Base-by-base conservation (phyloP, 1,284 basidiomycete genomes). In the Puccinia coronata region DNA sequence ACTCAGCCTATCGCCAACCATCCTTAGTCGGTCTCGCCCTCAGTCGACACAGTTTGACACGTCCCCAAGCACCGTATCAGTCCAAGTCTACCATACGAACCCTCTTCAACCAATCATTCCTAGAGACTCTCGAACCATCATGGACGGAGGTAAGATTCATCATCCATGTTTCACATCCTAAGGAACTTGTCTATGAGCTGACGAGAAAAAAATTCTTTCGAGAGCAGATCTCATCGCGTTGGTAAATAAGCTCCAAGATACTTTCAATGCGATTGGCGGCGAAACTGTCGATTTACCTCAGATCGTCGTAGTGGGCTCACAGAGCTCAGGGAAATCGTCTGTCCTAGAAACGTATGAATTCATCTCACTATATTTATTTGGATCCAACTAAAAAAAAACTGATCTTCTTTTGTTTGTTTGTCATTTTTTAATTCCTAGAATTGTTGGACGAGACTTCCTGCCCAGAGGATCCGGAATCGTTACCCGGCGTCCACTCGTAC, bases 401-500 rank as follows among this genome's bases (percentile, higher is more conserved):
- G 71, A 73, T 36, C 23, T 63, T 39, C 28, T 34, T 31, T 20
- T n/a, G 23, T 23, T 31, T 12, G n/a, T 25, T 51, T 49, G 14
- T 28, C 57, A 23, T 23, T 51, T 49, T n/a, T 28, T 36, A 36
- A 51, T 9, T 11, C n/a, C n/a, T 36, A 72, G 79, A 11, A 74
- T 74, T 36, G 77, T 78, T 47, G 84, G 84, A 47, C 83, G 84
- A 83, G 96, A 98, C 88, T 99, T 99, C 86, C 91, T 99, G 70
- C 96, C 96, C 28, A 92, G 96, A 80, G 87, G 87, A 23, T 84
- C 91, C 85, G 96, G 96, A 74, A 99, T 99, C 83, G 95, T 99
- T 73, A 99, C 96, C 36, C 91, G 96, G 79, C 90, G 96, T 83
- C 96, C 96, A 1, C 92, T 99, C 80, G 91, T 98, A 51, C 91